Evolutionary conservation across 177 flowering plant genomes (phyloP), one percentile per base, ranked within the genome.

Genomic region (Vitis hybrid): DNA sequence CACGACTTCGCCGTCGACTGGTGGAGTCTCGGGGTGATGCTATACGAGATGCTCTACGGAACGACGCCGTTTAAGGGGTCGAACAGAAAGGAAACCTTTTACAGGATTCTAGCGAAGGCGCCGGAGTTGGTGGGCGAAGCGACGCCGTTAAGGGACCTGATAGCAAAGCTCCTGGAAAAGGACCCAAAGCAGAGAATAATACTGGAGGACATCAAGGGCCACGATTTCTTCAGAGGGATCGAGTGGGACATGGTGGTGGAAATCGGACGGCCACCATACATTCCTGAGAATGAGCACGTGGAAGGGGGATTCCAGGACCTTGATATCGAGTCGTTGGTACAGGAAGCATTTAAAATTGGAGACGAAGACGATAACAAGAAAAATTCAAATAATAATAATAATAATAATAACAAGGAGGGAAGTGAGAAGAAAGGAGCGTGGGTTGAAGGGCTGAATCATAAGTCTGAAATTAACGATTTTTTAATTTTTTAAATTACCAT

Each of bases 1-100:
- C 98, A 94, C 78, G 93, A 85, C 66, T 90, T 89, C 81, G 76
- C 86, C 7, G 97, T 88, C 32, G 98, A 94, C 66, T 90, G 90
- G 93, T 94, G 97, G 97, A 84, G 94, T 27, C 73, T 90, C 1
- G 98, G 98, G 0, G 86, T 92, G 21, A 79, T 92, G 2, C 74
- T 94, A 15, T 82, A 92, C 80, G 98, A 92, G 73, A 92, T 94
- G 98, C 79, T 94, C 15, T 89, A 94, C 78, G 98, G 98, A 0
- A 48, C 56, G 70, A 91, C 97, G 74, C 97, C 98, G 73, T 94
- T 94, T 60, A 74, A 74, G 27, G 97, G 97, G 11, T 53, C 57
- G 0, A 86, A 85, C 50, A 69, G 97, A 76, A 91, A 87, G 72
- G 98, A 94, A 46, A 92, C 98, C 24, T 94, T 89, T 55, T 83